These are phyloP conservation scores for Arctium minus DNA, from an alignment of 129 eudicot species.

Conservation along the genomic window DNA sequence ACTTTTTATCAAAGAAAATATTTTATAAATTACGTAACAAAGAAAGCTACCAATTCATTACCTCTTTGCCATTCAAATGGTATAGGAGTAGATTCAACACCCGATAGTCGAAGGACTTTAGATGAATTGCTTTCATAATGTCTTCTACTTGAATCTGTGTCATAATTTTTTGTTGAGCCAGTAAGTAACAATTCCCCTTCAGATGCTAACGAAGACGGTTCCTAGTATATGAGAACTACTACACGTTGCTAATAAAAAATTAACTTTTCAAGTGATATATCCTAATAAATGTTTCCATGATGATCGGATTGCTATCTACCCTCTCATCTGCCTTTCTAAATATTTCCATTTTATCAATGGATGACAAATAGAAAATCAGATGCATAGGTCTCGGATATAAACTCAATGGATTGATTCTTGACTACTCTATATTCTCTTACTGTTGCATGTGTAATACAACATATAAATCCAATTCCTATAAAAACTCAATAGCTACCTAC, in stretches of 20 bases:
- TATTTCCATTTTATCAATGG: neutral
- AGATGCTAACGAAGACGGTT: neutral
- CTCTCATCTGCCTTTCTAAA: neutral
- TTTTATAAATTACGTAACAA: neutral
- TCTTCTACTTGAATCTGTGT: conserved; percentile 65
- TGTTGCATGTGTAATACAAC: neutral
- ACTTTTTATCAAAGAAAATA: neutral
- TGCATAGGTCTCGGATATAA: neutral
- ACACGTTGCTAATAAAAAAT: neutral
- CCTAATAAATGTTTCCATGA: neutral
- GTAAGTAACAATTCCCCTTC: neutral
- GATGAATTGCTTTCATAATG: conserved; percentile 72
- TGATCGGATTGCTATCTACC: neutral
- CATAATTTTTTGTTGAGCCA: neutral
- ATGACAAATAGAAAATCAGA: neutral
- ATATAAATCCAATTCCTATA: too few species aligned
- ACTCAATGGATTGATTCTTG: neutral
- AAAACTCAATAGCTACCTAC: too few species aligned
- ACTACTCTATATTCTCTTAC: neutral
- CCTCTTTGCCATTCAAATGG: conserved; percentile 81
- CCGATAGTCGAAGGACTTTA: conserved; percentile 90
- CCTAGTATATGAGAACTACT: neutral
- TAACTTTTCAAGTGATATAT: neutral
- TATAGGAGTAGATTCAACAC: conserved; percentile 83
- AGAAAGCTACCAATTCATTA: conserved; percentile 20